Base-by-base conservation (phyloP, 192 early-diverging fungal species). In the Backusella morwellensis region DNA sequence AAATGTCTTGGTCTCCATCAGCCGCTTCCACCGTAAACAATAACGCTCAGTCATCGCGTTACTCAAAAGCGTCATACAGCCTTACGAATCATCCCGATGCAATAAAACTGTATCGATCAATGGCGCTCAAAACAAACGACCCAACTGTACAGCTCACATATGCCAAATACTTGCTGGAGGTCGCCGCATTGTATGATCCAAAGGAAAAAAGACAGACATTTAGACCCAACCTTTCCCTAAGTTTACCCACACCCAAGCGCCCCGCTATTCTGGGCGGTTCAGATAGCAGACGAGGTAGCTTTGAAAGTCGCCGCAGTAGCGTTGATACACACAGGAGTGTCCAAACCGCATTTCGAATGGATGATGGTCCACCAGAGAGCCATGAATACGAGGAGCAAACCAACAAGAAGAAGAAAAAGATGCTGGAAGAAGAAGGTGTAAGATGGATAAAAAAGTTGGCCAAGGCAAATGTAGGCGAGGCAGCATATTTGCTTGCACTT, bases 121-220 rank as follows among this genome's bases (percentile, higher is more conserved):
- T 89, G 42, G 94, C 92, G 14, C 89, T 89, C 79, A 94, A 93
- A 82, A 93, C 92, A 44, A 90, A 92, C 74, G 92, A 95, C 80
- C 84, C 90, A 35, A 82, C 80, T 8, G 90, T 92, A 54, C 93
- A 95, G 85, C 38, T 93, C 40, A 89, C 90, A 36, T 95, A 90
- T 79, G 93, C 93, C 71, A 92, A 93, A 82, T 95, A 91, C 76
- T 79, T 95, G 42, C 77, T 95, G 35, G 87, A 92, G 84, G 89
- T 91, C 56, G 88, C 90, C 32, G 85, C 87, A 14, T 59, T 78
- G 5, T 83, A 83, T n/a, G 77, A 82, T 35, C 38, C 52, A 44
- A 36, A 40, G 6, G 54, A 72, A 15, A 35, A 66, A n/a, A 69
- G 34, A 38, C 52, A 74, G 19, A n/a, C 36, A 15, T 74, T 66